phyloP scores from a whole-genome alignment of 2,329 filamentous ascomycete genomes.

The Cladosporium halotolerans region DNA sequence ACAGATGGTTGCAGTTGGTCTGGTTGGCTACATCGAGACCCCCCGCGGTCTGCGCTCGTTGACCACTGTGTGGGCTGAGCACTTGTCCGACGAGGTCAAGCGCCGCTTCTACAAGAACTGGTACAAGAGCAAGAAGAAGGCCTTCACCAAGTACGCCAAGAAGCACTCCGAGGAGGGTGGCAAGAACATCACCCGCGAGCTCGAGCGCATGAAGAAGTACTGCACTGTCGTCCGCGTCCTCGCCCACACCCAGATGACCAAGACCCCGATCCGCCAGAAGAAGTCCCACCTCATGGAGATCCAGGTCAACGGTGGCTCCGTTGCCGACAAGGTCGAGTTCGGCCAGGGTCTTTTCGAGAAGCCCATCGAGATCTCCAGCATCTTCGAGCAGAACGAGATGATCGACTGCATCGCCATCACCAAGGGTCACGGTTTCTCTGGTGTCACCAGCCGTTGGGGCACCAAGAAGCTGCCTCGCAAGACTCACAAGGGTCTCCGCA shows the following conservation, averaged over 20 bases:
- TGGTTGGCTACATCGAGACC: conserved; percentile 99
- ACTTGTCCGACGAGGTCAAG: conserved; percentile 97
- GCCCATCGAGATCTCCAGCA: conserved; percentile 82
- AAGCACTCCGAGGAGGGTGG: conserved; percentile 94
- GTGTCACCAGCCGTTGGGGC: conserved; percentile 97
- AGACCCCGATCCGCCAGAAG: conserved; percentile 99
- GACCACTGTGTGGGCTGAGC: conserved; percentile 99
- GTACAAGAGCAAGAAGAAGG: conserved; percentile 99
- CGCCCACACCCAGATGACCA: conserved; percentile 98
- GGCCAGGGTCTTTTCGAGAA: conserved; percentile 97
- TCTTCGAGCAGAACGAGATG: conserved; percentile 99
- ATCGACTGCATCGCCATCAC: conserved; percentile 99
- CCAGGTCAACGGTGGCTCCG: conserved; percentile 95
- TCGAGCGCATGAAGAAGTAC: conserved; percentile 99
- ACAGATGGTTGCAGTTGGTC: conserved; percentile 99
- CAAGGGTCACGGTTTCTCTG: conserved; percentile 98
- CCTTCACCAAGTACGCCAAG: conserved; percentile 99
- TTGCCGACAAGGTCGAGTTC: conserved; percentile 96
- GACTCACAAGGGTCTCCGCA: conserved; percentile 99
- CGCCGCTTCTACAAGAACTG: conserved; percentile 99
- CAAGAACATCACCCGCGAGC: conserved; percentile 86
- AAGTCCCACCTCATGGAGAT: conserved; percentile 99
- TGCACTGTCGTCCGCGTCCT: conserved; percentile 98
- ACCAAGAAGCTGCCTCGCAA: conserved; percentile 99
- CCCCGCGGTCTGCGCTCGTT: conserved; percentile 98